phyloP scores from a whole-genome alignment of 495 filamentous ascomycete genomes.

The Clohesyomyces aquaticus region DNA sequence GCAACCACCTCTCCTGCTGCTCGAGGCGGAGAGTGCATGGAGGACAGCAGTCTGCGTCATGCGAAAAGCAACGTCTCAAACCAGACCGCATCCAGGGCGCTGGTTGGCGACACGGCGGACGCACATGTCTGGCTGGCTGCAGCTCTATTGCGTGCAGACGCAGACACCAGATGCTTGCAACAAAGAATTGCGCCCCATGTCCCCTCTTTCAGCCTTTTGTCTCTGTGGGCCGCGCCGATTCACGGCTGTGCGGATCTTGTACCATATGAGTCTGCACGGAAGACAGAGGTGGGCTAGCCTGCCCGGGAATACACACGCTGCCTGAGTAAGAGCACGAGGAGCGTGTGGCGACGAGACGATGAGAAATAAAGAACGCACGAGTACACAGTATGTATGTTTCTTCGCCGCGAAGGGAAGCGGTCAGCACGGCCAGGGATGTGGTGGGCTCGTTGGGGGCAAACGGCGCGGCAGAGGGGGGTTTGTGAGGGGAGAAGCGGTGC shows the following conservation, averaged over 20 bases:
- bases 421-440: neutral
- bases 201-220: conserved; percentile 4
- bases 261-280: neutral
- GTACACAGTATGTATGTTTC: too few species aligned
- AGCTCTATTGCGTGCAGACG: conserved; percentile 32
- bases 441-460: neutral
- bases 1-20: neutral
- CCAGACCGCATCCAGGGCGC: neutral
- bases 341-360: neutral
- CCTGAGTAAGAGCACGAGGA: neutral
- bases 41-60: conserved; percentile 8
- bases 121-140: conserved; percentile 16
- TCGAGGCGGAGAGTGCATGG: conserved; percentile 22
- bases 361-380: neutral
- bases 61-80: conserved; percentile 3
- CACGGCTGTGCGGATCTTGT: neutral
- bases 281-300: neutral
- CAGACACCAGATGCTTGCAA: conserved; percentile 9
- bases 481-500: too few species aligned
- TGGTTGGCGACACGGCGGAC: neutral
- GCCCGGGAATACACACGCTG: neutral
- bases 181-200: neutral
- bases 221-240: neutral
- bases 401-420: neutral
- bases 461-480: neutral